phyloP scores from a whole-genome alignment of 345 rosid genomes.

The Bretschneidera sinensis region DNA sequence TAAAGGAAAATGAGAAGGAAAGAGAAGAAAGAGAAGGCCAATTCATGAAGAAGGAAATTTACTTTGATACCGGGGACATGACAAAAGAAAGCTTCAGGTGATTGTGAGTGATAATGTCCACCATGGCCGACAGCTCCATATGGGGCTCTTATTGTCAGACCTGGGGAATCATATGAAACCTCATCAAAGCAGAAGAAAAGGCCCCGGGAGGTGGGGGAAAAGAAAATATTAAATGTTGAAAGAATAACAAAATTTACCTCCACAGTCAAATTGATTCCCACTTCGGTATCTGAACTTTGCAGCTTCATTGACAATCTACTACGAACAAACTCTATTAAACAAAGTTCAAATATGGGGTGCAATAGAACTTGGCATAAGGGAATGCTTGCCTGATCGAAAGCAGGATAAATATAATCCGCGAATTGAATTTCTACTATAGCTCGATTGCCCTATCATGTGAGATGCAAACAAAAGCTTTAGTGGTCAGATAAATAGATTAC shows the following conservation, averaged over 20 bases:
- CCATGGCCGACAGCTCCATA: conserved; percentile 93
- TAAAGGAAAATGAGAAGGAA: background rate
- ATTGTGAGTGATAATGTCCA: conserved; percentile 90
- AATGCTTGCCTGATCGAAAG: conserved; percentile 80
- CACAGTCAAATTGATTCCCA: conserved; percentile 88
- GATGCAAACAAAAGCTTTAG: conserved; percentile 1
- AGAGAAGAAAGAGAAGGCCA: conserved; percentile 4
- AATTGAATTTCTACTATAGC: conserved; percentile 89
- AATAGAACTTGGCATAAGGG: background rate
- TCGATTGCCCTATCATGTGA: conserved; percentile 59
- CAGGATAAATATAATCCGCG: conserved; percentile 92
- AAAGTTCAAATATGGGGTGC: background rate
- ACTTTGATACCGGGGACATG: conserved; percentile 95
- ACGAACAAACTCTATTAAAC: conserved; percentile 19
- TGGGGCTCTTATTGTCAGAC: conserved; percentile 81
- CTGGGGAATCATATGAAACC: conserved; percentile 28
- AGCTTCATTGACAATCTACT: conserved; percentile 89
- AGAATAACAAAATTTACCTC: conserved; percentile 46
- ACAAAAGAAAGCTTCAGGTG: conserved; percentile 96
- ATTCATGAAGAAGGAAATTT: conserved; percentile 11
- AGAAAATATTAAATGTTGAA: background rate
- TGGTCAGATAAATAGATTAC: conserved; percentile 3
- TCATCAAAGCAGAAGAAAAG: conserved; percentile 4
- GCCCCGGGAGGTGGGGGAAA: no score
- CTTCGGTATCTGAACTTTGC: conserved; percentile 94